A percentile compares a stretch with the other conserved stretches of the same genome.
Conservation (phyloP, 2,329 filamentous ascomycete species). For the Microdochium bolleyi region DNA sequence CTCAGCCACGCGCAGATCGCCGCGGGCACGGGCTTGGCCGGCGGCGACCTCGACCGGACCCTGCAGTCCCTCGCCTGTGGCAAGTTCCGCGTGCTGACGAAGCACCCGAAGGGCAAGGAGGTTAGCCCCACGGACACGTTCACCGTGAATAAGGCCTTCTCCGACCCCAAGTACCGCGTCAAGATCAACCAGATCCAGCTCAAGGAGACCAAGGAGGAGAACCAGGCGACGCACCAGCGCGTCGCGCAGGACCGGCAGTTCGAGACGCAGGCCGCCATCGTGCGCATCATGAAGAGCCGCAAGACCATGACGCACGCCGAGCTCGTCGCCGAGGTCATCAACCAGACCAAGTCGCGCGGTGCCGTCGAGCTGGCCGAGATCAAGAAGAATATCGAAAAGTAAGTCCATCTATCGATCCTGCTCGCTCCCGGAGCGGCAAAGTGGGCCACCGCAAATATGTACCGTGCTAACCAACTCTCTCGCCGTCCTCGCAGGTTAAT, state of each 20-base stretch:
- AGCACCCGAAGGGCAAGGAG: conserved; percentile 79
- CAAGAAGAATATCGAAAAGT: conserved; percentile 96
- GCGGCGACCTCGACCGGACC: conserved; percentile 76
- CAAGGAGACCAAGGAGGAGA: conserved; percentile 92
- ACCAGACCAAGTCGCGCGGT: conserved; percentile 77
- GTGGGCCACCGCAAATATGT: not conserved
- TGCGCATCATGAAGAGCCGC: conserved; percentile 91
- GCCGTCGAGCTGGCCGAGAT: conserved; percentile 81
- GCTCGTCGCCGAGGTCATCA: conserved; percentile 86
- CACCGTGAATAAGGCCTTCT: conserved; percentile 69
- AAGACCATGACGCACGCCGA: conserved; percentile 84
- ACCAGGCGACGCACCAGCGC: conserved; percentile 85
- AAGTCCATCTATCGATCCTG: too few relatives aligned
- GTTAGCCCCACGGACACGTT: conserved; percentile 76
- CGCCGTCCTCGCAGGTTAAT: conserved; percentile 54
- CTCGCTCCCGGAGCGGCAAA: too few relatives aligned
- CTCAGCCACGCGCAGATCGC: conserved; percentile 72
- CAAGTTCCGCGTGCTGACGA: conserved; percentile 74
- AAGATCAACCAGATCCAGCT: conserved; percentile 99
- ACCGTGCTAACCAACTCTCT: not conserved
- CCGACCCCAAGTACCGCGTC: conserved; percentile 76
- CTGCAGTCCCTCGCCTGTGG: conserved; percentile 93
- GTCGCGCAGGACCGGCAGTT: conserved; percentile 86
- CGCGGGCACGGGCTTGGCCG: conserved; percentile 64
- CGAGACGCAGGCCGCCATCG: conserved; percentile 94